phyloP scores from a whole-genome alignment of 345 rosid genomes.

The Nasturtium officinale region DNA sequence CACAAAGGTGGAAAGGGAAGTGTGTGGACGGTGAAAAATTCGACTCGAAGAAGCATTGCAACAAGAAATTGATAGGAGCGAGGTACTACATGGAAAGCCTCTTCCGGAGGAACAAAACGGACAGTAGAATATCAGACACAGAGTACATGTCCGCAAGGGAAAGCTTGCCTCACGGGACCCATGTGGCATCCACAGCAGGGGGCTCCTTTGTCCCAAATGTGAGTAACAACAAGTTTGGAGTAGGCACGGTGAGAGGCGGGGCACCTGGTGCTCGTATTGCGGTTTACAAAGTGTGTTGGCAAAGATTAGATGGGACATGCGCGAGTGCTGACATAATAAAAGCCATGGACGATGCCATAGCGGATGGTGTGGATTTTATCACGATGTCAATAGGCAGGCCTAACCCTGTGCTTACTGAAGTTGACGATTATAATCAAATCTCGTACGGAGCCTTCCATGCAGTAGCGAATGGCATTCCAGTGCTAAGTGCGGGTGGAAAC shows the following conservation, averaged over 20 bases:
- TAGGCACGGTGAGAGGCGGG: conserved; percentile 51
- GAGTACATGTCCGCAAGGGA: conserved; percentile 60
- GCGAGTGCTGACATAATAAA: conserved; percentile 47
- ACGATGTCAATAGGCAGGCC: conserved; percentile 33
- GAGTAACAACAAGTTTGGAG: conserved; percentile 45
- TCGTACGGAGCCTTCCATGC: conserved; percentile 58
- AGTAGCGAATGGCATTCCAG: conserved; percentile 50
- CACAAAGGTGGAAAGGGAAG: conserved; percentile 32
- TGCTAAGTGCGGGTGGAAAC: conserved; percentile 51
- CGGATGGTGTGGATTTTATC: conserved; percentile 44
- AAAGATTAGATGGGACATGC: conserved; percentile 10
- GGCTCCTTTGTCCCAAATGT: conserved; percentile 48
- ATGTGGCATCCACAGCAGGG: conserved; percentile 57
- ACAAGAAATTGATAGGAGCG: conserved; percentile 58
- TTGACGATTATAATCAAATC: conserved; percentile 43
- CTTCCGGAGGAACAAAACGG: conserved; percentile 25
- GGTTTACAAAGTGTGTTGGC: conserved; percentile 59
- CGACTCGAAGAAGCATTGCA: conserved; percentile 44
- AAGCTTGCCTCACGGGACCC: conserved; percentile 56
- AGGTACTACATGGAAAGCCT: conserved; percentile 45
- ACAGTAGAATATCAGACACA: conserved; percentile 2
- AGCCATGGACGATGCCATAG: conserved; percentile 61
- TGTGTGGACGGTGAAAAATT: conserved; percentile 26
- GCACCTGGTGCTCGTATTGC: conserved; percentile 61
- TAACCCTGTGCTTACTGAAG: conserved; percentile 38